phyloP scores from a whole-genome alignment of 106 monocot species.

The Allium cepa region DNA sequence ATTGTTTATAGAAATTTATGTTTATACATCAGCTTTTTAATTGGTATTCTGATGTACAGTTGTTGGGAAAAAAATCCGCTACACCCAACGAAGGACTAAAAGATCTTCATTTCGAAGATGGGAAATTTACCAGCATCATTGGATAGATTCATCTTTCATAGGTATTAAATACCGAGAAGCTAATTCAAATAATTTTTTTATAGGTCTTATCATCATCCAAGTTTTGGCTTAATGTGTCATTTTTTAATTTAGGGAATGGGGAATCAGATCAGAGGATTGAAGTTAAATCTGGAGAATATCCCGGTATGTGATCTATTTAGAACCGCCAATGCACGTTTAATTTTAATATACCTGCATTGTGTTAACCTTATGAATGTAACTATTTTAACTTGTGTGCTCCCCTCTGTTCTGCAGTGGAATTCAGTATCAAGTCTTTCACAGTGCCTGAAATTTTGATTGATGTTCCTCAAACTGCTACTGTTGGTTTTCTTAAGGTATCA shows the following conservation, averaged over 20 bases:
- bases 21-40: background rate
- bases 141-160: conserved; percentile 15
- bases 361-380: background rate
- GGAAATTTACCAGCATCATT: conserved; percentile 32
- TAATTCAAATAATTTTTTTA: background rate
- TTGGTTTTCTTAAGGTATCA: conserved; percentile 80
- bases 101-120: conserved; percentile 51
- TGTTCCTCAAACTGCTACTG: conserved; percentile 84
- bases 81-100: conserved; percentile 67
- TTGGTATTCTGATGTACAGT: conserved; percentile 7
- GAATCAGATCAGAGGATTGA: conserved; percentile 24
- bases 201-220: background rate
- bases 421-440: conserved; percentile 80
- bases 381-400: too few species aligned
- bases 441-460: conserved; percentile 89
- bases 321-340: background rate
- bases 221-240: background rate
- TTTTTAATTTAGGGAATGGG: conserved; percentile 36
- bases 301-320: conserved; percentile 19
- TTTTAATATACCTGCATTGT: background rate
- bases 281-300: conserved; percentile 37
- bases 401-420: conserved; percentile 45
- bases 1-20: background rate
- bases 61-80: conserved; percentile 41
- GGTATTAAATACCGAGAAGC: conserved; percentile 7